Percentiles rank a stretch among this genome's conserved stretches.
phyloP scores from a whole-genome alignment of 352 stramenopile genomes.

The Phytophthora foliorum region DNA sequence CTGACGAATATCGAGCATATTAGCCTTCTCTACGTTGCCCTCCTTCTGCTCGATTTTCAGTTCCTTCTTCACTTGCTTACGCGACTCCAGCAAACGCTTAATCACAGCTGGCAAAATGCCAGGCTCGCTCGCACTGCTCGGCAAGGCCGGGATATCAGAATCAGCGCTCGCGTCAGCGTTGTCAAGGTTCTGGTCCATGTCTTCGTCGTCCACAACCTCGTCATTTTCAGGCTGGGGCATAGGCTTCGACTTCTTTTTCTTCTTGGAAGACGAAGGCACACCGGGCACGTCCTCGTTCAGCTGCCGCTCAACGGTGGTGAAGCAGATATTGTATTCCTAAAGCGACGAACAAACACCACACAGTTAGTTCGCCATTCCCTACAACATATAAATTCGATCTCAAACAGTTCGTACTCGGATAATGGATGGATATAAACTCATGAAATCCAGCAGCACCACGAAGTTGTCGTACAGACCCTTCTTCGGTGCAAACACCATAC shows the following conservation, averaged over 20 bases:
- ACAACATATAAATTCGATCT: no score
- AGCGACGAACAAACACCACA: constrained; percentile 9
- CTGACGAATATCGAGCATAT: constrained; percentile 98
- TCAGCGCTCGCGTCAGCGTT: constrained; percentile 71
- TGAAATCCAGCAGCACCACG: constrained; percentile 99
- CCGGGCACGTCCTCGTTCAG: constrained; percentile 63
- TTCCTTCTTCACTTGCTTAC: constrained; percentile 97
- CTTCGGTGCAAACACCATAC: constrained; percentile 99
- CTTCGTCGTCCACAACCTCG: constrained; percentile 83
- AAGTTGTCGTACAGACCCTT: constrained; percentile 99
- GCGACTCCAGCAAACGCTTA: constrained; percentile 97
- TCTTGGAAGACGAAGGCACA: constrained; percentile 45
- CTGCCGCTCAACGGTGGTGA: constrained; percentile 97
- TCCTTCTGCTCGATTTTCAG: constrained; percentile 95
- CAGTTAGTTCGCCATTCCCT: constrained; percentile 10
- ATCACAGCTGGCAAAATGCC: constrained; percentile 97
- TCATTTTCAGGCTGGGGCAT: constrained; percentile 67
- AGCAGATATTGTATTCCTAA: constrained; percentile 99
- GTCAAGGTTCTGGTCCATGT: constrained; percentile 79
- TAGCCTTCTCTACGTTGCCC: constrained; percentile 85
- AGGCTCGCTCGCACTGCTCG: constrained; percentile 79
- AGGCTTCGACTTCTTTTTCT: constrained; percentile 66
- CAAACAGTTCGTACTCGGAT: constrained; percentile 83
- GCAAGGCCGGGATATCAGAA: constrained; percentile 88
- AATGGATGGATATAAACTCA: constrained; percentile 99